Base-by-base conservation (phyloP, 2,329 filamentous ascomycete genomes). In the Pestalotiopsis sp. region DNA sequence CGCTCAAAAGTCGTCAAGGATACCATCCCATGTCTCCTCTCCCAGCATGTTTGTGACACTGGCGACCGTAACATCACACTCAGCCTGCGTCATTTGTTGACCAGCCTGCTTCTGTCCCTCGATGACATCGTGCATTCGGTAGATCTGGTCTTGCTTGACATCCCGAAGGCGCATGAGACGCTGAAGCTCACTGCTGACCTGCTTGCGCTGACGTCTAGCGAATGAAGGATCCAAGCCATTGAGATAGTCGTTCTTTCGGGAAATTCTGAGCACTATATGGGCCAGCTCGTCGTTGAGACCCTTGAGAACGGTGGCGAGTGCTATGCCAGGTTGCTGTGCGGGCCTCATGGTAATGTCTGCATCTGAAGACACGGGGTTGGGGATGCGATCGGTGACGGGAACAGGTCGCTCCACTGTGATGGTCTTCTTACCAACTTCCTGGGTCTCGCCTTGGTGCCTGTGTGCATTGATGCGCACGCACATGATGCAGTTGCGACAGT, bases 301-400 rank as follows among this genome's bases (percentile, higher is more conserved):
- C 80, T 97, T 96, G 78, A 97, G 91, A 25, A 97, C 92, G n/a
- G 91, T 89, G 7, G 92, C 92, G 27, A 97, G 87, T 11, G 94
- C 93, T 58, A 91, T 81, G 4, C 87, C 89, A 0, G 93, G 93
- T 1, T 89, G 83, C 75, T 93, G 91, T 1, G 91, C 86, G 5
- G 91, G 90, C 4, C 92, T 90, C 74, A 91, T 83, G 1, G 88
- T 91, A n/a, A 68, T 72, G 9, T 74, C 66, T 25, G 68, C 59
- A 63, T 69, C 71, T 62, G 70, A 39, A 11, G 70, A 58, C 23
- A 23, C 25, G n/a, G 84, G 77, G 70, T 85, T 83, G 12, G 86
- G 82, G 58, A 87, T 85, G 79, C 78, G 89, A 77, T 90, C 87
- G 0, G 90, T 91, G 67, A 92, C 88, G 14, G 91, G 90, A 58